Base-by-base conservation (phyloP, 352 stramenopile genomes). In the Globisporangium nunn region DNA sequence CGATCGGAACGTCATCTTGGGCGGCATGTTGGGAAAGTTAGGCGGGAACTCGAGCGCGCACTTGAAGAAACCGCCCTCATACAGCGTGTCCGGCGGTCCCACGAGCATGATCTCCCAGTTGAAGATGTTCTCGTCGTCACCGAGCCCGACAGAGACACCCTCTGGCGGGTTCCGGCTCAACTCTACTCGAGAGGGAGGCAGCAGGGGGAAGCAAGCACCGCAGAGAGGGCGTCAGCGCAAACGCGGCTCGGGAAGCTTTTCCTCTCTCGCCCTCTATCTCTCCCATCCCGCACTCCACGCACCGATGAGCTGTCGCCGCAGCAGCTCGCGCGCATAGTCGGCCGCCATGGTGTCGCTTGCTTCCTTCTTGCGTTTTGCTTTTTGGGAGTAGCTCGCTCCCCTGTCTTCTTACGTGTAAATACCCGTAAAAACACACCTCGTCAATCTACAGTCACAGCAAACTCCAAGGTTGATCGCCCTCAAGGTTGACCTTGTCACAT, bases 71-170 rank as follows among this genome's bases (percentile, higher is more conserved):
- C 93, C 97, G 54, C 96, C 97, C 70, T 99, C 88, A 53, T 97
- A 97, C 47, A 96, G 74, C 52, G 90, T 98, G 63, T 97, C 93
- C 2, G 91, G 85, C 15, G 93, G 93, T 0, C 97, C 97, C 61
- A 99, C 96, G 43, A 99, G 89, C 58, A 99, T 76, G 50, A 99
- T 96, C 77, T 99, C 95, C 97, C 97, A 99, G 58, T 98, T 92
- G 72, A 99, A 99, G 46, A 99, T 91, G 83, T 99, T 98, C 61
- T 95, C 91, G 57, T 99, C 96, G 67, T 99, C 96, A 28, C 82
- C 88, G 33, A 99, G 85, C 12, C 97, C 97, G 30, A 99, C 97
- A 3, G 93, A 98, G 45, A 99, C 95, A 37, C 97, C 92, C 80
- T 99, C 97, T 53, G 97, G 97, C 49, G 97, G 97, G 70, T 99